Percentiles rank a stretch among this genome's conserved stretches.
Evolutionary conservation across 2,329 filamentous ascomycete species (phyloP).

Genomic region (Penicillium sp.): DNA sequence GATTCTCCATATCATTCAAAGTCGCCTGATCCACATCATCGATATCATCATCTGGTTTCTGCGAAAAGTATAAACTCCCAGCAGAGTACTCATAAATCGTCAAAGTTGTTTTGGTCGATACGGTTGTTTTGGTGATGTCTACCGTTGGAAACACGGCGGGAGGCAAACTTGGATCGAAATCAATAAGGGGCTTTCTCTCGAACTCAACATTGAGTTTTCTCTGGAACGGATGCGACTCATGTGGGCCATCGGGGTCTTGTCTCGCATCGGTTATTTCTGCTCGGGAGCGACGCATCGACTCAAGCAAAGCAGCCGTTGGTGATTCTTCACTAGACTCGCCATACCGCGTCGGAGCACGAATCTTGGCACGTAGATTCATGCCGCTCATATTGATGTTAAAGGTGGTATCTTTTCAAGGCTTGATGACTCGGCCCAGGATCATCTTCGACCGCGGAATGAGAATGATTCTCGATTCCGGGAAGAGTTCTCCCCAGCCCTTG

Average conservation of each 20-base stretch:
- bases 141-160: constrained; percentile 46
- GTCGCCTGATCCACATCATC: neutral
- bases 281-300: neutral
- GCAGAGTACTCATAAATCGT: too few relatives aligned
- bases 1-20: neutral
- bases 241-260: neutral
- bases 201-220: neutral
- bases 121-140: constrained; percentile 6
- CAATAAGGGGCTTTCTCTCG: neutral
- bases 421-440: neutral
- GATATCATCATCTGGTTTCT: neutral
- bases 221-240: neutral
- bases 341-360: constrained; percentile 31
- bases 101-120: neutral
- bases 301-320: constrained; percentile 6
- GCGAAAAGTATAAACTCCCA: too few relatives aligned
- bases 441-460: neutral
- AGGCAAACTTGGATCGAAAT: constrained; percentile 40
- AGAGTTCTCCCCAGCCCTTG: neutral
- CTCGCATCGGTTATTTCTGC: neutral
- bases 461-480: neutral
- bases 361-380: constrained; percentile 35
- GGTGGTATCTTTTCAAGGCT: neutral
- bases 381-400: constrained; percentile 4
- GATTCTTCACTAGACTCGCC: constrained; percentile 25